phyloP scores from a whole-genome alignment of 805 yeast genomes.

The Saturnispora gosingensis region DNA sequence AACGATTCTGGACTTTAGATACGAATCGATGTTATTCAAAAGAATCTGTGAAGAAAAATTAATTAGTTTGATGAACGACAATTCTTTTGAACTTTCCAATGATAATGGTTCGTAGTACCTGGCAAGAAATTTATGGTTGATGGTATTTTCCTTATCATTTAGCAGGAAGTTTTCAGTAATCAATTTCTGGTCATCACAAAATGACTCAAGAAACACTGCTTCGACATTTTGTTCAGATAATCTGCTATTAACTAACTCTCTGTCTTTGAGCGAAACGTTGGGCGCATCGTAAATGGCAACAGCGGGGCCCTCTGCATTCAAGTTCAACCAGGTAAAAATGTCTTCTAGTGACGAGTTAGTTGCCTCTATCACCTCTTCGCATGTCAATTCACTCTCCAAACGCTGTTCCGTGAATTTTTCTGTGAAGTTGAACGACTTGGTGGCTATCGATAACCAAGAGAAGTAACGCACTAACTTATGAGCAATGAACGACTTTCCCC shows the following conservation, averaged over 20 bases:
- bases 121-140: constrained; percentile 60
- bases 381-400: constrained; percentile 55
- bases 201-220: constrained; percentile 88
- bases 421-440: constrained; percentile 87
- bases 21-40: constrained; percentile 78
- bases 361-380: constrained; percentile 56
- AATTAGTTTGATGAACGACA: constrained; percentile 80
- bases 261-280: constrained; percentile 67
- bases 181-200: constrained; percentile 75
- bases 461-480: constrained; percentile 89
- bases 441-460: constrained; percentile 82
- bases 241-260: constrained; percentile 49
- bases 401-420: constrained; percentile 57
- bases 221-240: constrained; percentile 60
- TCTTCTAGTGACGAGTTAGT: constrained; percentile 38
- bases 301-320: constrained; percentile 56
- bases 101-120: constrained; percentile 70
- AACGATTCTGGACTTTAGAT: constrained; percentile 85
- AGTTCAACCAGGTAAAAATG: constrained; percentile 66
- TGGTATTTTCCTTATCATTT: constrained; percentile 70
- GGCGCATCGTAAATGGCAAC: constrained; percentile 95
- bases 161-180: constrained; percentile 62
- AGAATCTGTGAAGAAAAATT: constrained; percentile 85
- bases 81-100: constrained; percentile 43
- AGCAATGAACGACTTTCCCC: constrained; percentile 92